Base-by-base conservation (phyloP, 2,329 filamentous ascomycete species). In the Fusarium papillatum region DNA sequence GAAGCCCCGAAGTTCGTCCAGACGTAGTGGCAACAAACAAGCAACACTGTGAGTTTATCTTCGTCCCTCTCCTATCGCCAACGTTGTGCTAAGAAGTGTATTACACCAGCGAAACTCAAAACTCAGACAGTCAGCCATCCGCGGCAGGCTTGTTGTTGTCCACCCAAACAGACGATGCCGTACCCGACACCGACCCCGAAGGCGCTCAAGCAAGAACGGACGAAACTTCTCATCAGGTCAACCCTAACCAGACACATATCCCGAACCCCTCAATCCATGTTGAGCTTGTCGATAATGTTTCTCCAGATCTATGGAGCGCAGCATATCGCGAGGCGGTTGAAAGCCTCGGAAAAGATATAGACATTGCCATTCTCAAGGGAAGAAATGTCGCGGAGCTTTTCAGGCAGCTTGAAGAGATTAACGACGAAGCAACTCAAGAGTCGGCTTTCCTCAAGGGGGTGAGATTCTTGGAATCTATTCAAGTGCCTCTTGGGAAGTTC, bases 251-350 rank as follows among this genome's bases (percentile, higher is more conserved):
- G 43, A 48, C 16, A 13, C 41, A 53, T 29, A 36, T 57, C 22
- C 19, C 41, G 26, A 53, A 48, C 46, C 38, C 7, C 9, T 38
- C 64, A 19, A 34, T 29, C 39, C 31, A 62, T 68, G 43, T 22
- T 39, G 65, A 62, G 50, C 31, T n/a, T 24, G 26, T 55, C 57
- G 55, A 50, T 22, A 9, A 43, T 24, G 22, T 16, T 55, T 53
- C 57, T 50, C 69, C 68, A 22, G 76, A 79, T 66, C 71, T 81
- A 62, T 82, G 78, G 80, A 81, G 74, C 72, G 69, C 78, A 65
- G 80, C 79, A 68, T 81, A 78, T 61, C 76, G 78, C 53, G 78
- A 82, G 66, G 80, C 78, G 66, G 72, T 80, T 46, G 74, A 78
- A 16, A 77, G 75, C 70, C 69, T 81, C 43, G 68, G 76, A 9